Base-by-base conservation (phyloP, 441 rosid species). In the Lepidium campestre region DNA sequence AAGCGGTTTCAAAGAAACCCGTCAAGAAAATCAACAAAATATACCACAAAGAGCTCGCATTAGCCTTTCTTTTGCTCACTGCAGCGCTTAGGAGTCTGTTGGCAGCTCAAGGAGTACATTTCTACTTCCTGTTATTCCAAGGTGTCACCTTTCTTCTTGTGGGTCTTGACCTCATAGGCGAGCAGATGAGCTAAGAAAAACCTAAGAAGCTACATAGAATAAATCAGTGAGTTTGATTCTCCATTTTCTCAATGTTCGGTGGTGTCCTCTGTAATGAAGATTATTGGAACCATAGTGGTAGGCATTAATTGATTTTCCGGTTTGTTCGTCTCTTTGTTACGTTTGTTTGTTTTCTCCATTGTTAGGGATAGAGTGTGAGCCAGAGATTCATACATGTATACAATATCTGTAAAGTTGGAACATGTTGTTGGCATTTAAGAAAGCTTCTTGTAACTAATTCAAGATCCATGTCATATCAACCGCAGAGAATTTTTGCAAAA, bases 111-210 rank as follows among this genome's bases (percentile, higher is more conserved):
- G 94, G 90, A 72, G 91, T 93, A 44, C 97, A 90, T 63, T 93
- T 87, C 85, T 88, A 88, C 77, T 89, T 86, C 85, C 83, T 93
- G 46, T 82, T 87, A 22, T 90, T 90, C 74, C 98, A 93, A 79
- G 98, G 97, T 5, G 56, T 81, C 20, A 78, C 96, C 9, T 93
- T 93, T 73, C 93, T 93, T 39, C 70, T 90, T 0, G 98, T 90
- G 32, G 97, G 98, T 69, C 90, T 93, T n/a, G 98, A 89, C 75
- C 80, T 87, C 41, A 87, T 84, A 1, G 98, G 97, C 29, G 91
- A 93, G 71, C 96, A 93, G 77, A 80, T 92, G 90, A 85, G 85
- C 62, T 86, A 77, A 78, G 45, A 7, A 22, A 36, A 42, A 10
- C 22, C 23, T 22, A 20, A 40, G 36, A 63, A 40, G 52, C 60